phyloP scores from a whole-genome alignment of 2,329 filamentous ascomycete species.

The Lachnellula suecica region DNA sequence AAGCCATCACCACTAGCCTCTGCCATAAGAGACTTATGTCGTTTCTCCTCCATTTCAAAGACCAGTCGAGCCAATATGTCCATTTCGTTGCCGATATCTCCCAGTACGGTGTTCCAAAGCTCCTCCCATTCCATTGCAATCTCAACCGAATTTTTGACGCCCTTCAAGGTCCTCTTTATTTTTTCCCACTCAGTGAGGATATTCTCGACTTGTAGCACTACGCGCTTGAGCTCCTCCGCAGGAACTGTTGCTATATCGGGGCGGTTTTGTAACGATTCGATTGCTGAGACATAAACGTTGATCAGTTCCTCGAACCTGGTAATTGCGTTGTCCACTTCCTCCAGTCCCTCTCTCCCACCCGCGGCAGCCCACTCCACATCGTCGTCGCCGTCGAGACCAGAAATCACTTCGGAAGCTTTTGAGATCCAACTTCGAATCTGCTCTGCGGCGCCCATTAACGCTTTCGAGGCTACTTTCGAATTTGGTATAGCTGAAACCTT shows the following conservation, averaged over 20 bases:
- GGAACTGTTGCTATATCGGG: conserved; percentile 73
- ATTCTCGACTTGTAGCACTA: conserved; percentile 85
- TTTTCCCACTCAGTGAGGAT: conserved; percentile 83
- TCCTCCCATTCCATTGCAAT: conserved; percentile 99
- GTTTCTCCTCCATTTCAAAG: conserved; percentile 96
- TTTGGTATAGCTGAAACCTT: conserved; percentile 84
- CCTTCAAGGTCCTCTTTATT: conserved; percentile 75
- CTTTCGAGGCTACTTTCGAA: conserved; percentile 78
- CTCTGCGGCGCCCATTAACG: conserved; percentile 82
- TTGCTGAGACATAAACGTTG: conserved; percentile 90
- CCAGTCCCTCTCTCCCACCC: conserved; percentile 78
- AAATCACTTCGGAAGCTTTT: conserved; percentile 87
- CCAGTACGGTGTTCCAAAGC: conserved; percentile 89
- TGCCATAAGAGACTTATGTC: conserved; percentile 75
- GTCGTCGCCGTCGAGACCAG: conserved; percentile 88
- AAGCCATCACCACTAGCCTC: conserved; percentile 58
- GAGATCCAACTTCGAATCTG: conserved; percentile 93
- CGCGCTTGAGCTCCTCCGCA: conserved; percentile 66
- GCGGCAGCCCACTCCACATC: conserved; percentile 96
- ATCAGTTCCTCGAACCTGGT: conserved; percentile 84
- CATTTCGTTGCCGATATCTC: conserved; percentile 88
- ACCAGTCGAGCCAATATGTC: conserved; percentile 77
- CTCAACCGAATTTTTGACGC: conserved; percentile 87
- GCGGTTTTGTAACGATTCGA: conserved; percentile 83
- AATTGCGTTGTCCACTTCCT: conserved; percentile 73